Base-by-base conservation (phyloP, 2,329 filamentous ascomycete genomes). In the Pseudopithomyces chartarum region DNA sequence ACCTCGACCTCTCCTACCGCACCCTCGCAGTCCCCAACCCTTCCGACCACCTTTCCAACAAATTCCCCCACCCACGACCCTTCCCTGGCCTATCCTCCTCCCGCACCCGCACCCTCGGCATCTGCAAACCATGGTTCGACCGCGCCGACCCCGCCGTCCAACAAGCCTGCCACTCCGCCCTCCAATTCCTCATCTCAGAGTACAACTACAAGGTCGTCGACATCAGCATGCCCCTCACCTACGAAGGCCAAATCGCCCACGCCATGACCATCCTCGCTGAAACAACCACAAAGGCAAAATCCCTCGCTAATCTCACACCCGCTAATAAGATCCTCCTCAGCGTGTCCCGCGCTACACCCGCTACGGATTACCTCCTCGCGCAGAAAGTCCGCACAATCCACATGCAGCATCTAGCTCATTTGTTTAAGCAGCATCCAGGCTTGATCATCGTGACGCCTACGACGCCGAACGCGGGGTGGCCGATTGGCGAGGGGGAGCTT, bases 1-100 rank as follows among this genome's bases (percentile, higher is more conserved):
- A 96, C 67, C 84, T 97, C 6, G 88, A 89, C 59, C 82, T 92
- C 51, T 89, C 90, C n/a, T 97, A 95, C 78, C 87, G 90, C 48
- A 73, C 90, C 65, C 92, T 96, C 84, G 84, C 90, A 2, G 83
- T 86, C 51, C 90, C 91, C 0, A 84, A 96, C 66, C 85, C 88
- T 0, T 75, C 81, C 2, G 83, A 89, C 70, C 79, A 82, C 0
- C 76, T 82, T 7, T 89, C 89, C 17, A 76, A 83, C 7, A 78
- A 82, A 13, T 95, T 96, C 73, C 83, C 84, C 0, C 81, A 86
- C 6, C 75, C 80, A 4, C 52, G 60, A 3, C 86, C 85, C 13
- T 76, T 22, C 38, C 19, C 12, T 19, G 36, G 38, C 23, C 26
- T 36, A 57, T 67, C 69, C 8, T 81, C 80, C 1, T 58, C 67